phyloP scores from a whole-genome alignment of 371 early-diverging fungal genomes.

The Mucor ambiguus region DNA sequence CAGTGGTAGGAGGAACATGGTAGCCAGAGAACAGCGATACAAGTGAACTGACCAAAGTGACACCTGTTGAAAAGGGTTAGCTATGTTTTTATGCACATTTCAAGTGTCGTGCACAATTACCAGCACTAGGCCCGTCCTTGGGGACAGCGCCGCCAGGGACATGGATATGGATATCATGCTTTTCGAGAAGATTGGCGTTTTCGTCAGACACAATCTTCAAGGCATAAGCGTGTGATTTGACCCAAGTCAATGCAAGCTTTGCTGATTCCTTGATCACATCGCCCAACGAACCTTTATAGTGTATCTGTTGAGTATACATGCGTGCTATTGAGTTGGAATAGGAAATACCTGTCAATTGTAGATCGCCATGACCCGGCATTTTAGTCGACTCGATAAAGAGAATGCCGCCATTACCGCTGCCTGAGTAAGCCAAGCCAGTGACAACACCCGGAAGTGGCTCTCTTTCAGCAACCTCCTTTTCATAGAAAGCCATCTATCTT shows the following conservation, averaged over 20 bases:
- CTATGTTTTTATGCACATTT: neutral
- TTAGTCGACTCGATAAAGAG: conserved; percentile 82
- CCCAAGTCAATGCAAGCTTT: conserved; percentile 80
- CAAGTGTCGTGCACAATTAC: conserved; percentile 21
- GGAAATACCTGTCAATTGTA: conserved; percentile 37
- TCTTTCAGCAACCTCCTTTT: conserved; percentile 72
- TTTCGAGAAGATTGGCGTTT: conserved; percentile 48
- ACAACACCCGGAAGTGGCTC: conserved; percentile 75
- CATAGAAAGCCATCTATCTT: conserved; percentile 37
- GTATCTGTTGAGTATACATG: neutral
- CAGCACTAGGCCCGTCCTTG: conserved; percentile 84
- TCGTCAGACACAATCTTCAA: conserved; percentile 54
- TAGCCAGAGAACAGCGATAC: conserved; percentile 73
- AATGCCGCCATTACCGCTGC: conserved; percentile 77
- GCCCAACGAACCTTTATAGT: conserved; percentile 72
- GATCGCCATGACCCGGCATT: conserved; percentile 74
- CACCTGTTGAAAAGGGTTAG: conserved; percentile 19
- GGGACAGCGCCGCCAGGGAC: conserved; percentile 83
- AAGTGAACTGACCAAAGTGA: conserved; percentile 74
- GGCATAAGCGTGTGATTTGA: conserved; percentile 69
- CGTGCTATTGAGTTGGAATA: neutral
- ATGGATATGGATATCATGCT: conserved; percentile 80
- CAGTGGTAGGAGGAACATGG: conserved; percentile 60
- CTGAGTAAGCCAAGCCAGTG: conserved; percentile 83
- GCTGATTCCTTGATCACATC: conserved; percentile 91